Conservation (phyloP, 2,329 filamentous ascomycete species). For the Claviceps digitariae region DNA sequence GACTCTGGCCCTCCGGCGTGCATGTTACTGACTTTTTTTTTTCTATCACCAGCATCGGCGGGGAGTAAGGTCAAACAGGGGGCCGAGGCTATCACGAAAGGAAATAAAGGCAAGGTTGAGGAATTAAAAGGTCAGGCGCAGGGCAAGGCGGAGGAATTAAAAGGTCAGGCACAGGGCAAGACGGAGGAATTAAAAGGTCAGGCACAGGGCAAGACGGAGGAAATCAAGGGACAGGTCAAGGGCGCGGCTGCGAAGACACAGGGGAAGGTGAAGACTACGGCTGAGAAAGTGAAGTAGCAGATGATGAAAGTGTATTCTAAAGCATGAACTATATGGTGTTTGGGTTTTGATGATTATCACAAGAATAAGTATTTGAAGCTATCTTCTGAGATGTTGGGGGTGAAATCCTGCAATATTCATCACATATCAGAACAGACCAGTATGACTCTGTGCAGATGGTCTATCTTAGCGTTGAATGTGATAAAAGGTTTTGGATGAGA, state of each 20-base stretch:
- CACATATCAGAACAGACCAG: no score
- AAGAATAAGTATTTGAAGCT: no score
- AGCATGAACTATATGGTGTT: not conserved
- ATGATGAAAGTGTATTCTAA: not conserved
- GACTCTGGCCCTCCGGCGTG: not conserved
- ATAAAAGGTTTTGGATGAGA: no score
- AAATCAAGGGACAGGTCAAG: constrained; percentile 25
- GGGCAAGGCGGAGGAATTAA: constrained; percentile 23
- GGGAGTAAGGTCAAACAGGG: constrained; percentile 35
- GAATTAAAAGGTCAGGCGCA: constrained; percentile 23
- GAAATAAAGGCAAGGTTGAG: constrained; percentile 21
- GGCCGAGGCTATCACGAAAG: constrained; percentile 18
- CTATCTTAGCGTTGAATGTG: no score
- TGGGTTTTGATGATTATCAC: no score
- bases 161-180: constrained; percentile 26
- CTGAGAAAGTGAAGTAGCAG: constrained; percentile 22
- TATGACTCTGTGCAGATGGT: no score
- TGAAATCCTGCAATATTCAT: no score
- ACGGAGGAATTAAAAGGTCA: constrained; percentile 22
- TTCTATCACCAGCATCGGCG: constrained; percentile 19
- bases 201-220: constrained; percentile 18
- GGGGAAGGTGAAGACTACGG: constrained; percentile 24
- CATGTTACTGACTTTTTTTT: not conserved
- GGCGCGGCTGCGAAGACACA: constrained; percentile 21
- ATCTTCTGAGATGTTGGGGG: no score